Conservation (phyloP, 495 filamentous ascomycete species). For the Penicillium canescens region DNA sequence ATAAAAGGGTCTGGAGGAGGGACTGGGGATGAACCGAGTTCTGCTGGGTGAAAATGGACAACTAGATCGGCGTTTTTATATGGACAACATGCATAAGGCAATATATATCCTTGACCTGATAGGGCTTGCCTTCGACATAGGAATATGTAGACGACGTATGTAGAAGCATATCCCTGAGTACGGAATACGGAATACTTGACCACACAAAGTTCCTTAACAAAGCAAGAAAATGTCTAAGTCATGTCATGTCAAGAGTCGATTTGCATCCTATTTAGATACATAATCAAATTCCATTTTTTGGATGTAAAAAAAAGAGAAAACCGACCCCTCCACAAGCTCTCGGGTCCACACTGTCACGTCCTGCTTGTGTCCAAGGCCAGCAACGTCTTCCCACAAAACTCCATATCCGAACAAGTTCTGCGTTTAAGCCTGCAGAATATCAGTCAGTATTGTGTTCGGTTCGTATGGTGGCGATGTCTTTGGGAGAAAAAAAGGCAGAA, state of each 20-base stretch:
- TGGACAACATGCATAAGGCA: too few relatives aligned
- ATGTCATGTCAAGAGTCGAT: conserved; percentile 49
- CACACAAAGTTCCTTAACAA: not conserved
- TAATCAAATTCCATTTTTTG: conserved; percentile 41
- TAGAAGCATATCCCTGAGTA: too few relatives aligned
- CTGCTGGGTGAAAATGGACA: too few relatives aligned
- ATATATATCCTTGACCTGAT: too few relatives aligned
- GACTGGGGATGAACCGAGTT: too few relatives aligned
- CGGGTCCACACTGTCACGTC: conserved; percentile 38
- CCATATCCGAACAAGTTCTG: conserved; percentile 41
- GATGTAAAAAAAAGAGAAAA: conserved; percentile 41
- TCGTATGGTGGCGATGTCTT: not conserved
- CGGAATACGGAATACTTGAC: too few relatives aligned
- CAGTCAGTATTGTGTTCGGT: conserved; percentile 4
- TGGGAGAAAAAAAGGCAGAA: not conserved
- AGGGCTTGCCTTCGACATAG: too few relatives aligned
- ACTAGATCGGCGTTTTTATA: too few relatives aligned
- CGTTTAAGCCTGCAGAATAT: conserved; percentile 41
- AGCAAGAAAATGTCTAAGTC: conserved; percentile 18
- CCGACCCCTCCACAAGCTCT: conserved; percentile 38
- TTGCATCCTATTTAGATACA: conserved; percentile 51
- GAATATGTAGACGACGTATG: too few relatives aligned
- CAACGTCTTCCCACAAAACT: conserved; percentile 40
- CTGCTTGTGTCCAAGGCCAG: conserved; percentile 33
- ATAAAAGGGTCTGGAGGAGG: too few relatives aligned